Evolutionary conservation across 106 monocot species (phyloP).

Genomic region (Acorus gramineus): DNA sequence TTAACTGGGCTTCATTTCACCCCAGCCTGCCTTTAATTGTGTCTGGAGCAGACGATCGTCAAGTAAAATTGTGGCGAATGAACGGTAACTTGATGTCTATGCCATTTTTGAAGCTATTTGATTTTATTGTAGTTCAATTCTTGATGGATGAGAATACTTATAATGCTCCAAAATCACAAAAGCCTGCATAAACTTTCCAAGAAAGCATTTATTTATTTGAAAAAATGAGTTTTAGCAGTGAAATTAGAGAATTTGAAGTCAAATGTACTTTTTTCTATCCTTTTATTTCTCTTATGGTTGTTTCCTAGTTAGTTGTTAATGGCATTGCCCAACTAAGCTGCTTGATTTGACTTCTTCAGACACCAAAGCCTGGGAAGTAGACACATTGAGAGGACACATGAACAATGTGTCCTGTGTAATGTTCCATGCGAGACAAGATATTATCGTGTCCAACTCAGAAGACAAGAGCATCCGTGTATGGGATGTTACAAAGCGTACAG

Average conservation of each 20-base stretch:
- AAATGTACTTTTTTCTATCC: too few relatives aligned
- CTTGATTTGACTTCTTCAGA: conserved; percentile 19
- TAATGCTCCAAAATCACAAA: too few relatives aligned
- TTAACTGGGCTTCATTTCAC: conserved; percentile 90
- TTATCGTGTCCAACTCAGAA: conserved; percentile 89
- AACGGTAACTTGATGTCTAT: conserved; percentile 37
- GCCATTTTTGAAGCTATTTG: too few relatives aligned
- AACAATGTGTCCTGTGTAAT: conserved; percentile 88
- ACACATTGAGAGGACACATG: conserved; percentile 84
- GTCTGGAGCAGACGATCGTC: conserved; percentile 87
- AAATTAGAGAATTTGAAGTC: too few relatives aligned
- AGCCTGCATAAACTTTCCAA: too few relatives aligned
- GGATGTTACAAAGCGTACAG: conserved; percentile 89
- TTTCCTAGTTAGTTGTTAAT: too few relatives aligned
- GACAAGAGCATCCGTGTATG: conserved; percentile 91
- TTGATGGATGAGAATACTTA: too few relatives aligned
- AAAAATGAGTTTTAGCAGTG: too few relatives aligned
- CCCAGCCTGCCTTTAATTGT: conserved; percentile 75
- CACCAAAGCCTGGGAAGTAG: conserved; percentile 93
- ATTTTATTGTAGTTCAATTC: too few relatives aligned
- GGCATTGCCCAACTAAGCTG: too few relatives aligned
- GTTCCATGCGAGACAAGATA: conserved; percentile 85
- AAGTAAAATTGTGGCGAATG: conserved; percentile 88
- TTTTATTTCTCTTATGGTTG: too few relatives aligned
- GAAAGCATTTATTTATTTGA: too few relatives aligned